phyloP scores from a whole-genome alignment of 768 basidiomycete species.

The Rhodotorula diobovata region DNA sequence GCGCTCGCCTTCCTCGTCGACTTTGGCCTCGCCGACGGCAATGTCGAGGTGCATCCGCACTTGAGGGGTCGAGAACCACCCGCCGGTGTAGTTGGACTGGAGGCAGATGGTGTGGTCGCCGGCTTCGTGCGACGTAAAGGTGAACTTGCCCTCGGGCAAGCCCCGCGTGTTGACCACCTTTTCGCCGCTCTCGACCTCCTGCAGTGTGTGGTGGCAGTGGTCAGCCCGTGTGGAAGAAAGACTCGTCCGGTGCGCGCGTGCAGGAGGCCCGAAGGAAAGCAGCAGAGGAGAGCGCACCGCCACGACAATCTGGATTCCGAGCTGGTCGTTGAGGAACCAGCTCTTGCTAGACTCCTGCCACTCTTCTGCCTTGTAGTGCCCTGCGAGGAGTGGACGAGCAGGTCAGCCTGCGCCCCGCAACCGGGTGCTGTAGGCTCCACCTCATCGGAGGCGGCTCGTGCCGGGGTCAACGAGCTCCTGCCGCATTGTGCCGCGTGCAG shows the following conservation, averaged over 20 bases:
- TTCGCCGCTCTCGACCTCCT: slow-evolving; percentile 84
- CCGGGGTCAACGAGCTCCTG: too few relatives aligned
- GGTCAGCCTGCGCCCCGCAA: neutral
- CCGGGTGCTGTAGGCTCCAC: too few relatives aligned
- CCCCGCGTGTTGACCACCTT: slow-evolving; percentile 84
- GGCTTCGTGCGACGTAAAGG: slow-evolving; percentile 93
- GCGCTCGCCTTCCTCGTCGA: slow-evolving; percentile 81
- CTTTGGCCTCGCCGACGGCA: slow-evolving; percentile 78
- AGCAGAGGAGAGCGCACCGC: too few relatives aligned
- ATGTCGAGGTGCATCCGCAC: slow-evolving; percentile 93
- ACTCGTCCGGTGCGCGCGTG: neutral
- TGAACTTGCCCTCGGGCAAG: slow-evolving; percentile 83
- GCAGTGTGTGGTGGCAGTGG: neutral
- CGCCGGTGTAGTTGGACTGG: slow-evolving; percentile 75
- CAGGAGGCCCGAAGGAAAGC: slow-evolving; percentile 29
- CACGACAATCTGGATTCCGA: slow-evolving; percentile 87
- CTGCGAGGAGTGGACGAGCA: slow-evolving; percentile 50
- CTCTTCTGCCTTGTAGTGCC: slow-evolving; percentile 86
- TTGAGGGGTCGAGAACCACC: slow-evolving; percentile 56
- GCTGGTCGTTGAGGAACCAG: slow-evolving; percentile 66
- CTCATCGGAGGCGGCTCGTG: too few relatives aligned
- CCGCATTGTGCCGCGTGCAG: too few relatives aligned
- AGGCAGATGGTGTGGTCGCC: slow-evolving; percentile 98
- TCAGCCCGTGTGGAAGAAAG: slow-evolving; percentile 1
- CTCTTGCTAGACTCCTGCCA: slow-evolving; percentile 70